phyloP scores from a whole-genome alignment of 75 land plant genomes.

The Pinus tabuliformis region DNA sequence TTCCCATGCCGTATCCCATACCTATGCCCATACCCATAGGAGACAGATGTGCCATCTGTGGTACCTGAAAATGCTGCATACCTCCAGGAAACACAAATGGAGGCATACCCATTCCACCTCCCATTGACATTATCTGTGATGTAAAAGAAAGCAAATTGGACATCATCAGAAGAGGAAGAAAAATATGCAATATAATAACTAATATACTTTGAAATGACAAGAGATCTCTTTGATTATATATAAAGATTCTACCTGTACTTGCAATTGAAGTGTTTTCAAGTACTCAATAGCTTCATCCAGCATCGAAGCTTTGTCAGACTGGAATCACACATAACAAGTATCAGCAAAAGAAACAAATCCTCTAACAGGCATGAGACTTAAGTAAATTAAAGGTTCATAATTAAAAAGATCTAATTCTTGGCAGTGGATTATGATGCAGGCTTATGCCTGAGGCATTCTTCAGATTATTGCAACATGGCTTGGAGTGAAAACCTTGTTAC shows the following conservation, averaged over 20 bases:
- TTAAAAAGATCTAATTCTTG: not conserved
- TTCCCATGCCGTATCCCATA: slow-evolving; percentile 44
- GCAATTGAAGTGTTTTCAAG: slow-evolving; percentile 64
- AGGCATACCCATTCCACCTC: slow-evolving; percentile 59
- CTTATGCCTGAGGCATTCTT: not conserved
- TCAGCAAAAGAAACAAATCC: not conserved
- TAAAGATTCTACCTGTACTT: slow-evolving; percentile 46
- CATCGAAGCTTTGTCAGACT: slow-evolving; percentile 76
- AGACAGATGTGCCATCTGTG: slow-evolving; percentile 46
- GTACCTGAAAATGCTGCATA: slow-evolving; percentile 45
- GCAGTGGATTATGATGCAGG: not conserved
- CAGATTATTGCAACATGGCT: not conserved
- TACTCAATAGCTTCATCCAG: slow-evolving; percentile 78
- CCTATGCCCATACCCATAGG: slow-evolving; percentile 42
- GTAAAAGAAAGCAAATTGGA: slow-evolving; percentile 2
- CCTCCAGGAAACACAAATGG: slow-evolving; percentile 56
- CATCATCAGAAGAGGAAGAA: not conserved
- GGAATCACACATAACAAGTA: slow-evolving; percentile 5
- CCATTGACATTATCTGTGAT: slow-evolving; percentile 74
- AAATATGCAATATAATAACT: not conserved
- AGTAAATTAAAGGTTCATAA: not conserved
- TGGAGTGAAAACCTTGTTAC: slow-evolving; percentile 48
- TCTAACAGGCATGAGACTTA: not conserved
- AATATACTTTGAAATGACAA: not conserved
- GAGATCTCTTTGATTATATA: not conserved